Percentiles rank a stretch among this genome's conserved stretches.
phyloP scores from a whole-genome alignment of 257 asterid genomes.

The Solanum pennellii region DNA sequence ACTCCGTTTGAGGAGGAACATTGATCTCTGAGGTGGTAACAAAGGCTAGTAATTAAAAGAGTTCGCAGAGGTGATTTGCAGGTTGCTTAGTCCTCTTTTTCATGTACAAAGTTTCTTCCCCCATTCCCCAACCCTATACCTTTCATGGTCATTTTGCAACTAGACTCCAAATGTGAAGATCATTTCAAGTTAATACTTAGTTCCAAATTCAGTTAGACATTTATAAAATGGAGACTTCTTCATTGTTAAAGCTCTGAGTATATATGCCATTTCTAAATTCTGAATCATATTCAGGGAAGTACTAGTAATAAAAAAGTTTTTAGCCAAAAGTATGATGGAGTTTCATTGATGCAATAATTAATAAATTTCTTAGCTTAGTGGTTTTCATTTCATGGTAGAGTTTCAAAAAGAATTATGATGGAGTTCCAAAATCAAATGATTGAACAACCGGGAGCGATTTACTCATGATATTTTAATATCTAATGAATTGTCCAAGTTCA shows the following conservation, averaged over 20 bases:
- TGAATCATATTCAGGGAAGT: neutral
- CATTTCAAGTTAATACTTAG: neutral
- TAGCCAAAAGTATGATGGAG: neutral
- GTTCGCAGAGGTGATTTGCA: neutral
- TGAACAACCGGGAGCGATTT: neutral
- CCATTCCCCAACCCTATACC: neutral
- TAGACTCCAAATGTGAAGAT: neutral
- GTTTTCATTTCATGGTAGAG: too few species aligned
- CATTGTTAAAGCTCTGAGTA: neutral
- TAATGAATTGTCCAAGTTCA: too few species aligned
- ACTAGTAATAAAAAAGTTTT: neutral
- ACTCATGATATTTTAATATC: too few species aligned
- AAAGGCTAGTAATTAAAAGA: neutral
- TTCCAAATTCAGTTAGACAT: neutral
- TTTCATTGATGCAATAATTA: neutral
- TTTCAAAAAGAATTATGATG: neutral
- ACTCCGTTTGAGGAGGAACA: neutral
- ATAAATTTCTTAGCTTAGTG: too few species aligned
- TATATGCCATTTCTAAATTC: neutral
- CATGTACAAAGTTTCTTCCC: neutral
- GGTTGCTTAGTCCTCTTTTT: neutral
- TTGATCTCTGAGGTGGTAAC: neutral
- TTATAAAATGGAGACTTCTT: neutral
- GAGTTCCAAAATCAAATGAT: neutral
- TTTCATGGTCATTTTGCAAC: neutral